phyloP scores from a whole-genome alignment of 1,284 basidiomycete genomes.

The Microbotryomycetes sp. region DNA sequence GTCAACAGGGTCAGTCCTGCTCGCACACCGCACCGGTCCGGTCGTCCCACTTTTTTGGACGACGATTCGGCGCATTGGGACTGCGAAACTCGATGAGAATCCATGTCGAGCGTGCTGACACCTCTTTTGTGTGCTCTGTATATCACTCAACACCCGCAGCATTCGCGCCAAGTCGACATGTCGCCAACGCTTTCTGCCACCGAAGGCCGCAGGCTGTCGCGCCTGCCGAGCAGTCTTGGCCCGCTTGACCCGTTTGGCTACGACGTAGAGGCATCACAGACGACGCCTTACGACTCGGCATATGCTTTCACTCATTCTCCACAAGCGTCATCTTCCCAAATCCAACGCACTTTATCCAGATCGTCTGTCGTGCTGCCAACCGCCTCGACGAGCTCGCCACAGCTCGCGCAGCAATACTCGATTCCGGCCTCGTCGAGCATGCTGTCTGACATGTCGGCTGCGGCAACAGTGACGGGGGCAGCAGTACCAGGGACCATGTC shows the following conservation, averaged over 20 bases:
- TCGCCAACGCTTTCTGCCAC: neutral
- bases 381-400: neutral
- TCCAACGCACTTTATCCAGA: neutral
- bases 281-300: constrained; percentile 28
- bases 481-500: too few species aligned
- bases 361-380: constrained; percentile 4
- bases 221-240: constrained; percentile 17
- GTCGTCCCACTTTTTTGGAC: too few species aligned
- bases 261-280: constrained; percentile 15
- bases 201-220: constrained; percentile 6
- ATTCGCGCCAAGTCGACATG: constrained; percentile 22
- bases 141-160: constrained; percentile 4
- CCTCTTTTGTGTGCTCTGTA: neutral
- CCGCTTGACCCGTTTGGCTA: constrained; percentile 30
- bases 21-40: too few species aligned
- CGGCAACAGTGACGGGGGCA: neutral
- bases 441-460: neutral
- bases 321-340: neutral
- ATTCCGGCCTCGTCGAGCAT: neutral
- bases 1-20: constrained; percentile 19
- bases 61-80: too few species aligned
- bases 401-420: neutral
- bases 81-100: neutral
- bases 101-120: neutral
- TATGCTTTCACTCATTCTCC: constrained; percentile 8